Base-by-base conservation (phyloP, 208 protist species). In the Borovskyia barvae region DNA sequence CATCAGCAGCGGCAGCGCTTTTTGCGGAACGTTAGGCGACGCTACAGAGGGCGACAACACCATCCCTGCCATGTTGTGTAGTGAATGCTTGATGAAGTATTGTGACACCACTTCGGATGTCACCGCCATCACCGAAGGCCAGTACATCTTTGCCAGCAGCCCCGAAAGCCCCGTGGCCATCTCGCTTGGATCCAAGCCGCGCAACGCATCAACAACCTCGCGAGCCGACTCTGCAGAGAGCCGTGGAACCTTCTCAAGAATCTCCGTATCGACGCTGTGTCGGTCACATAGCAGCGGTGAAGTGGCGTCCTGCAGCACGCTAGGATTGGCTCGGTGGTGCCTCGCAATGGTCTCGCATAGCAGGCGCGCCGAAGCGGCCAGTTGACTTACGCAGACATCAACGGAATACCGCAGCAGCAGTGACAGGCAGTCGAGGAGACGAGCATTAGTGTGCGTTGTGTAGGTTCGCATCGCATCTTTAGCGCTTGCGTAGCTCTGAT, bases 401-500 rank as follows among this genome's bases (percentile, higher is more conserved):
- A 68, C 52, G n/a, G 58, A 66, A 32, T 60, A 36, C 1, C 63
- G 56, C 17, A 75, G 40, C 25, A 80, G 53, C 28, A 67, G 60
- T 25, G 62, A 51, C 8, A 72, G 56, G 29, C 54, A 64, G 19
- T 60, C 51, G 14, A 63, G 37, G 30, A 77, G 47, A 17, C 39
- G 56, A 4, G 45, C 17, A 6, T 30, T 32, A 6, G 54, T 46
- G 20, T 15, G 35, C 15, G 46, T 20, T 2, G 50, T 56, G 42
- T 48, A 36, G 39, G 29, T 37, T 12, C 29, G 35, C 9, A 75
- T 43, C 22, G 51, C 51, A 4, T 49, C 49, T 60, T 81, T 70
- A 1, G 70, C 77, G 11, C 14, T 12, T 40, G 64, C 66, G 59
- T 85, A 87, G 60, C 81, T 81, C 24, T 56, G 49, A 33, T 91